Base-by-base conservation (phyloP, 2,329 filamentous ascomycete genomes). In the Gyromitra esculenta region DNA sequence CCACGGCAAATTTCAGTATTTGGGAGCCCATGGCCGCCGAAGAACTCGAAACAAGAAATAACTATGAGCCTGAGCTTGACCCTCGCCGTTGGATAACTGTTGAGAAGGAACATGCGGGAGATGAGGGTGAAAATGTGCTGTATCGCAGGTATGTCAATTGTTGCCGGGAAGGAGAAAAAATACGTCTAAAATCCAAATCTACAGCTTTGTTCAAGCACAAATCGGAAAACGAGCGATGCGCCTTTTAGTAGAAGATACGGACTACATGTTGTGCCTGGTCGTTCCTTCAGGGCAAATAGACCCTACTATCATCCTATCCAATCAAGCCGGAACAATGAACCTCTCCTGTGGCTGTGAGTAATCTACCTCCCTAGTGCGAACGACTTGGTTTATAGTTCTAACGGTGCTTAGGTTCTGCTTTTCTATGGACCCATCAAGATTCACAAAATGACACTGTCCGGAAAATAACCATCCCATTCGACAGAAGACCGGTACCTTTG, bases 121-220 rank as follows among this genome's bases (percentile, higher is more conserved):
- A 3, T 9, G 72, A 69, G 45, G 59, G 57, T 15, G 69, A 66
- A 48, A 54, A 66, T 7, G 59, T 73, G 6, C 31, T 73, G 35
- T 65, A 65, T 56, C 48, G 69, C 15, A 73, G 48, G 69, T 73
- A 35, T 65, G 69, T 37, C 2, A 54, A 25, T 15, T 41, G 37
- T 54, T n/a, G 15, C 15, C 35, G 13, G 18, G 25, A 21, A 52
- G 48, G 18, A 13, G 31, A 15, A 13, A 35, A 37, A 62, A 62
- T 64, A 13, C 13, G 11, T 31, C 50, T 43, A 45, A 52, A 60
- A 2, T 13, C 8, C 5, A 35, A 37, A n/a, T 43, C 39, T 18
- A 37, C 45, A 72, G 68, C 15, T 72, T 72, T 54, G 68, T 63
- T n/a, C 57, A 72, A 25, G 68, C 68, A n/a, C 45, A 72, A 43